Evolutionary conservation across 176 grass and related monocot genomes (phyloP).

Genomic region (Areca catechu): DNA sequence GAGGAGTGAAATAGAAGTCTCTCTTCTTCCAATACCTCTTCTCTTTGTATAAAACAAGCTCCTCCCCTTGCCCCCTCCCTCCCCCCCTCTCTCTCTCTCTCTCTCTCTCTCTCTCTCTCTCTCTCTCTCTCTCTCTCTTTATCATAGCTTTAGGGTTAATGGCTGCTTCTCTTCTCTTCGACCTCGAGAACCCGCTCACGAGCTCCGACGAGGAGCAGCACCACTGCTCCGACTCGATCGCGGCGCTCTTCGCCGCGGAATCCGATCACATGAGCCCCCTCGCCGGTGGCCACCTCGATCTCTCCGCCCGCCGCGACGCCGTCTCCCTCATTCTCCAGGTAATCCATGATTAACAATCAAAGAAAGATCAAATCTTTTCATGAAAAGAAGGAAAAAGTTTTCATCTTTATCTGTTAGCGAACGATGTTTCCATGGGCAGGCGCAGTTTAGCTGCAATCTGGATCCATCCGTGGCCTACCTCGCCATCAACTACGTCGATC

Average conservation of each 20-base stretch:
- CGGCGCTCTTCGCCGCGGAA: constrained; percentile 44
- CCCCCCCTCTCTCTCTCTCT: constrained; percentile 11
- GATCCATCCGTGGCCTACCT: constrained; percentile 86
- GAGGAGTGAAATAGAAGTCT: constrained; percentile 35
- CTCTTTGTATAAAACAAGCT: not conserved
- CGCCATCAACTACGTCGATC: constrained; percentile 92
- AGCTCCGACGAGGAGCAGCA: constrained; percentile 56
- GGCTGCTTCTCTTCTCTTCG: constrained; percentile 11
- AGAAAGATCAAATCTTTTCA: too few relatives aligned
- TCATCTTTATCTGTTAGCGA: not conserved
- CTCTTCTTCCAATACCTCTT: constrained; percentile 10
- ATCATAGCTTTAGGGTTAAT: not conserved
- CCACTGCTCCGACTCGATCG: constrained; percentile 34
- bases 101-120: not conserved
- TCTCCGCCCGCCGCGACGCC: constrained; percentile 37
- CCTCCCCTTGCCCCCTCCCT: not conserved
- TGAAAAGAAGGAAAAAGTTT: too few relatives aligned
- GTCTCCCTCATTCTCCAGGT: constrained; percentile 72
- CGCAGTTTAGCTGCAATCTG: constrained; percentile 43
- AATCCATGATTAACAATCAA: not conserved
- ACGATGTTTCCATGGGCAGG: constrained; percentile 23
- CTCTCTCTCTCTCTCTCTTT: constrained; percentile 13
- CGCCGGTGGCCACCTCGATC: constrained; percentile 12
- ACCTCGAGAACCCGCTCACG: constrained; percentile 93
- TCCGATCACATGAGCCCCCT: constrained; percentile 34